phyloP scores from a whole-genome alignment of 305 asterid genomes.

The Fraxinus albicans region DNA sequence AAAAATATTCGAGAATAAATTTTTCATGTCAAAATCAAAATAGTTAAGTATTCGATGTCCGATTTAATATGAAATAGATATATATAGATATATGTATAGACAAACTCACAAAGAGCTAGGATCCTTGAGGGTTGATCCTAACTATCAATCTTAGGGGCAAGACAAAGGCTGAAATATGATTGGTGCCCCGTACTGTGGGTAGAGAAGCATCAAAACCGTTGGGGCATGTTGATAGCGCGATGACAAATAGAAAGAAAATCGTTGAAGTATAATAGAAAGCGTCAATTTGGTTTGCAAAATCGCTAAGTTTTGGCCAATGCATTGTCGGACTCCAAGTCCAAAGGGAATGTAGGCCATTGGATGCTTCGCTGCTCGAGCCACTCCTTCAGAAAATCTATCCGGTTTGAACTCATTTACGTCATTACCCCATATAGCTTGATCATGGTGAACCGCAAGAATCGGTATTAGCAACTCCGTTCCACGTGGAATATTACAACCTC shows the following conservation, averaged over 20 bases:
- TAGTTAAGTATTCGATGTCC: not conserved
- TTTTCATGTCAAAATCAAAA: not conserved
- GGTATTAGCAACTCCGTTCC: constrained; percentile 83
- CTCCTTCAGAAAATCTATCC: constrained; percentile 63
- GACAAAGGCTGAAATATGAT: constrained; percentile 42
- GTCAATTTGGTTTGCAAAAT: constrained; percentile 72
- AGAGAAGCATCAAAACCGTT: constrained; percentile 63
- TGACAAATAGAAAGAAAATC: constrained; percentile 58
- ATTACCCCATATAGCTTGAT: constrained; percentile 69
- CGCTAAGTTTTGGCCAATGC: constrained; percentile 89
- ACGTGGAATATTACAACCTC: constrained; percentile 50
- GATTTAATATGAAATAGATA: not conserved
- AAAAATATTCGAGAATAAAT: not conserved
- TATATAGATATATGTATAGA: not conserved
- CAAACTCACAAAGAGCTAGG: not conserved
- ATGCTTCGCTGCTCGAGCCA: constrained; percentile 70
- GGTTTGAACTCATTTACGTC: constrained; percentile 86
- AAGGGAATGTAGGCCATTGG: constrained; percentile 89
- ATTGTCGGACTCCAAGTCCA: constrained; percentile 81
- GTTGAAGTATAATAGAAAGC: constrained; percentile 70
- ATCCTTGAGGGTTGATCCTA: not conserved
- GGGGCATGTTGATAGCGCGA: constrained; percentile 82
- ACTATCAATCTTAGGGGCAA: not conserved
- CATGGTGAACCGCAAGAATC: constrained; percentile 83
- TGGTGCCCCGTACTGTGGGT: constrained; percentile 90